phyloP scores from a whole-genome alignment of 1,139 yeast species.

The Geotrichum citri-aurantii region DNA sequence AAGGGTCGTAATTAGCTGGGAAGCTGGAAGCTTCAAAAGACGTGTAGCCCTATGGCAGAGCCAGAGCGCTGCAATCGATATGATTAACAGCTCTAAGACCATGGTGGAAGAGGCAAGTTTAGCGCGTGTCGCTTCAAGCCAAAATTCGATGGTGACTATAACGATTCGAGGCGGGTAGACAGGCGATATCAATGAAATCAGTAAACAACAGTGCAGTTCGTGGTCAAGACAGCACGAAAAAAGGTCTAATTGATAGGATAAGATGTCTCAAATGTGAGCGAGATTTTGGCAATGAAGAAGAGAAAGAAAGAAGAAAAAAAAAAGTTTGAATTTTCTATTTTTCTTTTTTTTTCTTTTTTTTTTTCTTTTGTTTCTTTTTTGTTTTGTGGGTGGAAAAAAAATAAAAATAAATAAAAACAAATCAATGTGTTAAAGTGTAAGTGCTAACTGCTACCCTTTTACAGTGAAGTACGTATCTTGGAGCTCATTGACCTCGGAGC shows the following conservation, averaged over 20 bases:
- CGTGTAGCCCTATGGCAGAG: conserved; percentile 42
- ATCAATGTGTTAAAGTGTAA: background rate
- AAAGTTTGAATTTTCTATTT: background rate
- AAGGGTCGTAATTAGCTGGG: conserved; percentile 44
- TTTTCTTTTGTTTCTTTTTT: background rate
- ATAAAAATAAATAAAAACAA: background rate
- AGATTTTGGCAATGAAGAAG: background rate
- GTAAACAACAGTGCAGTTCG: background rate
- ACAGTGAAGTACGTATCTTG: background rate
- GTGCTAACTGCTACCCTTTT: background rate
- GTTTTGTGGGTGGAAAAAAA: too few relatives aligned
- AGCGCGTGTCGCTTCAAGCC: background rate
- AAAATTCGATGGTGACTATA: background rate
- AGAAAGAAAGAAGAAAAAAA: background rate
- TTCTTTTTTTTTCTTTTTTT: background rate
- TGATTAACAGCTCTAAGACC: conserved; percentile 20
- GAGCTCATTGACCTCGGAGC: background rate
- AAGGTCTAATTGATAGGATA: background rate
- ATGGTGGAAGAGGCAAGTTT: background rate
- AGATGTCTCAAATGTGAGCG: background rate
- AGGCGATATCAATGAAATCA: background rate
- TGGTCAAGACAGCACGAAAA: background rate
- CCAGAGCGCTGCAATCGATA: conserved; percentile 45
- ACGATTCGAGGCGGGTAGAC: background rate
- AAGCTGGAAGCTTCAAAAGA: conserved; percentile 46